Percentiles rank a stretch among this genome's conserved stretches.
Conservation (phyloP, 1,139 yeast species). For the Groenewaldozyma auringiensis region DNA sequence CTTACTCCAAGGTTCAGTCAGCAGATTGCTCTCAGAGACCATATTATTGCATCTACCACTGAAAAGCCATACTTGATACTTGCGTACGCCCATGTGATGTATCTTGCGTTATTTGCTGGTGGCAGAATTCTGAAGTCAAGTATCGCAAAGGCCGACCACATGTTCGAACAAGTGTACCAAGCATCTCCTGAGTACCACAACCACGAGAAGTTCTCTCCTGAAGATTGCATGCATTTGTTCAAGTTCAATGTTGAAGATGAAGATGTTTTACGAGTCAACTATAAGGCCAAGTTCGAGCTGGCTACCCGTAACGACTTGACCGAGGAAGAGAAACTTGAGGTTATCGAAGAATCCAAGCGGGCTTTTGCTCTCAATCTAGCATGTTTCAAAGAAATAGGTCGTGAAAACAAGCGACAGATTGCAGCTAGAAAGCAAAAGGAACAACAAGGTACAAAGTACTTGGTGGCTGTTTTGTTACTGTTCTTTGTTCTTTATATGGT, state of each 20-base stretch:
- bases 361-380: conserved; percentile 57
- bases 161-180: conserved; percentile 68
- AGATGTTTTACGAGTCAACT: conserved; percentile 52
- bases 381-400: conserved; percentile 59
- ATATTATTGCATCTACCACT: conserved; percentile 45
- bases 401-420: conserved; percentile 36
- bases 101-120: conserved; percentile 81
- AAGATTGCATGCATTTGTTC: conserved; percentile 61
- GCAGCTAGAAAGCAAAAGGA: conserved; percentile 3
- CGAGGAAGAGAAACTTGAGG: conserved; percentile 61
- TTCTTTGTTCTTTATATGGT: background rate
- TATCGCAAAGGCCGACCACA: conserved; percentile 56
- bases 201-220: conserved; percentile 50
- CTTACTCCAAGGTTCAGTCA: conserved; percentile 48
- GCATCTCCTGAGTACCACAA: conserved; percentile 28
- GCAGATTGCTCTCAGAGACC: conserved; percentile 56
- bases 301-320: conserved; percentile 60
- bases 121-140: conserved; percentile 68
- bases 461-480: background rate
- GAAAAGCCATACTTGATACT: conserved; percentile 64
- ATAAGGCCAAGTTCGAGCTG: conserved; percentile 71
- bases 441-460: conserved; percentile 4
- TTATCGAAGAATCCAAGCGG: conserved; percentile 59
- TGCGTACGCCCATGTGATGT: conserved; percentile 84
- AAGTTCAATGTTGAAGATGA: conserved; percentile 60